phyloP scores from a whole-genome alignment of 805 yeast species.

The Clavispora asparagi region DNA sequence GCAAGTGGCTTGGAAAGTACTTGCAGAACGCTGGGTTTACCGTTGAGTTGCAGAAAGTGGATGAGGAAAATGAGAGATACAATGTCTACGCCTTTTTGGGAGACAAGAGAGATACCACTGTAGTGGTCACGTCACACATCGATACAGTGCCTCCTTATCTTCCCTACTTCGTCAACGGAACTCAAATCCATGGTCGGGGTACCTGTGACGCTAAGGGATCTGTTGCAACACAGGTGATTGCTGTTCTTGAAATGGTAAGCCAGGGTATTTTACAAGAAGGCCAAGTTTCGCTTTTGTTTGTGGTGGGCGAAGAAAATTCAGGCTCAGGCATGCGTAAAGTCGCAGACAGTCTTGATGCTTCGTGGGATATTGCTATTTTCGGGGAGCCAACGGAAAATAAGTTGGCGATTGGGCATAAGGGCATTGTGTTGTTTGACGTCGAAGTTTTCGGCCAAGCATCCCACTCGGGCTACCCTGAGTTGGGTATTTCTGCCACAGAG shows the following conservation, averaged over 20 bases:
- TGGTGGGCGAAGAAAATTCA: slow-evolving; percentile 67
- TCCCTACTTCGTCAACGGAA: slow-evolving; percentile 44
- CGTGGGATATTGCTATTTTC: slow-evolving; percentile 60
- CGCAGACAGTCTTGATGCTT: slow-evolving; percentile 30
- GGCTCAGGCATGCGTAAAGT: slow-evolving; percentile 60
- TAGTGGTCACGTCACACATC: slow-evolving; percentile 57
- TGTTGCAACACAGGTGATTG: slow-evolving; percentile 56
- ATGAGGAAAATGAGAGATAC: slow-evolving; percentile 23
- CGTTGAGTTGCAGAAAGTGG: slow-evolving; percentile 41
- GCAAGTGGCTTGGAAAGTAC: slow-evolving; percentile 33
- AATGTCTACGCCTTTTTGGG: slow-evolving; percentile 59
- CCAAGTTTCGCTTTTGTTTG: slow-evolving; percentile 55
- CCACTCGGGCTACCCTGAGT: slow-evolving; percentile 68
- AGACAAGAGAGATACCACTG: slow-evolving; percentile 37
- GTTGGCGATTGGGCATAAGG: slow-evolving; percentile 68
- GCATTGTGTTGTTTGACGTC: slow-evolving; percentile 40
- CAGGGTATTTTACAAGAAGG: slow-evolving; percentile 40
- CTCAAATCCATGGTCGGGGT: slow-evolving; percentile 60
- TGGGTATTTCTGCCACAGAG: slow-evolving; percentile 60
- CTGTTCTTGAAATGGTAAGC: slow-evolving; percentile 44
- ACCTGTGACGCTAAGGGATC: slow-evolving; percentile 69
- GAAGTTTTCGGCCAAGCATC: slow-evolving; percentile 51
- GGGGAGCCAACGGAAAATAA: slow-evolving; percentile 75
- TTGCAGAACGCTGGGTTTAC: slow-evolving; percentile 43
- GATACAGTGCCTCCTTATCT: slow-evolving; percentile 71